Evolutionary conservation across 257 asterid species (phyloP).

Genomic region (Paraleonurus japonicus): DNA sequence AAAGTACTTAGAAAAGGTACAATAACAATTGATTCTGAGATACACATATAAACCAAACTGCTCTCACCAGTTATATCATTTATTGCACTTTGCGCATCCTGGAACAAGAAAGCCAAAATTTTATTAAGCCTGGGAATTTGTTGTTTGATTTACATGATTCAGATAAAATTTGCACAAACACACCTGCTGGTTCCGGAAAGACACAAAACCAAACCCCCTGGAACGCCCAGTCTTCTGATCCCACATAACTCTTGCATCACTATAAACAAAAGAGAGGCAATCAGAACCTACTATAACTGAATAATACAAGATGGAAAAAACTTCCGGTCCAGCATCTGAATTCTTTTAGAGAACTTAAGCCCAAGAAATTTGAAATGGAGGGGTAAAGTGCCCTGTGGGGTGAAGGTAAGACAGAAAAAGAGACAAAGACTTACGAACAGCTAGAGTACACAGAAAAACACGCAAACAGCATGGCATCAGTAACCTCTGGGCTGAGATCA

Average conservation of each 20-base stretch:
- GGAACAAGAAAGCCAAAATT: constrained; percentile 32
- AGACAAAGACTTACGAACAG: constrained; percentile 67
- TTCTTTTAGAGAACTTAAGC: background rate
- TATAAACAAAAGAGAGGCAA: constrained; percentile 35
- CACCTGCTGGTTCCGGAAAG: constrained; percentile 92
- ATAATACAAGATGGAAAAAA: background rate
- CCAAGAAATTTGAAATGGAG: constrained; percentile 5
- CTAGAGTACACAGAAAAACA: constrained; percentile 70
- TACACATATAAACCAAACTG: constrained; percentile 13
- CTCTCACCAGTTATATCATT: constrained; percentile 78
- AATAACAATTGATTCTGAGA: background rate
- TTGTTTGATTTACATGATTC: background rate
- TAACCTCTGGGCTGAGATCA: constrained; percentile 92
- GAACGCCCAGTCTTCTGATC: constrained; percentile 94
- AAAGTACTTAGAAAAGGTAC: background rate
- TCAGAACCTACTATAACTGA: constrained; percentile 19
- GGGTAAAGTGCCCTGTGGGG: background rate
- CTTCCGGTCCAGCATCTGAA: background rate
- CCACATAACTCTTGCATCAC: constrained; percentile 98
- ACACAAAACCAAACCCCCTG: constrained; percentile 93
- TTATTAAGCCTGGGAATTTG: constrained; percentile 14
- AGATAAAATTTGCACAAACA: constrained; percentile 4
- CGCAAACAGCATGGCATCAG: constrained; percentile 84
- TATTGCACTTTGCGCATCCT: constrained; percentile 96
- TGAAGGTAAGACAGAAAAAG: constrained; percentile 10